phyloP scores from a whole-genome alignment of 2,329 filamentous ascomycete species.

The Gliomastix tumulicola region DNA sequence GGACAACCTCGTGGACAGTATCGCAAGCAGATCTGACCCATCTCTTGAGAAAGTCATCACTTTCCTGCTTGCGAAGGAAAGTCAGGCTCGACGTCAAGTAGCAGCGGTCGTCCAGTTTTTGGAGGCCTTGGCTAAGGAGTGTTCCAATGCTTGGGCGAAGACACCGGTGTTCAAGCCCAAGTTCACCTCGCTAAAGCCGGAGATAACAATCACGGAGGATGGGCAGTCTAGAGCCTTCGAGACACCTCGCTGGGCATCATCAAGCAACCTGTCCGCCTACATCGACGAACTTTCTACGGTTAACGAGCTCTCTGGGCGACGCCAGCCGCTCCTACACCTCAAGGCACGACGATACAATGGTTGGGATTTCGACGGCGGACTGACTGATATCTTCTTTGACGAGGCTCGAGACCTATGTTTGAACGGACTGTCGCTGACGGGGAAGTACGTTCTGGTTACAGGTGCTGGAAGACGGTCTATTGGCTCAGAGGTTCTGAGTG shows the following conservation, averaged over 20 bases:
- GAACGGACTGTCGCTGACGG: constrained; percentile 82
- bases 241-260: constrained; percentile 96
- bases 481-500: constrained; percentile 91
- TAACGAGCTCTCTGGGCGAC: no score
- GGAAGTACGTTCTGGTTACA: constrained; percentile 96
- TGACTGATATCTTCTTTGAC: constrained; percentile 88
- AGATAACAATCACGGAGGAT: no score
- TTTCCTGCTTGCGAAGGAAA: constrained; percentile 90
- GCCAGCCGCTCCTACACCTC: constrained; percentile 94
- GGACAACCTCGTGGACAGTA: constrained; percentile 99
- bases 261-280: no score
- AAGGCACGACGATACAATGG: constrained; percentile 90
- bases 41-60: constrained; percentile 95
- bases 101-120: no score
- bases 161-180: no score
- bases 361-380: constrained; percentile 99
- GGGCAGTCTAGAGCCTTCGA: no score
- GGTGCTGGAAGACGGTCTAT: constrained; percentile 97
- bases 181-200: no score
- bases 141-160: no score
- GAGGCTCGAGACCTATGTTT: constrained; percentile 84
- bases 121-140: no score
- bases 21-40: constrained; percentile 97
- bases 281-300: no score
- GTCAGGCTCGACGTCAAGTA: no score